These are phyloP conservation scores for Populus hybrid DNA, from an alignment of 441 rosid genomes.

Conservation along the genomic window DNA sequence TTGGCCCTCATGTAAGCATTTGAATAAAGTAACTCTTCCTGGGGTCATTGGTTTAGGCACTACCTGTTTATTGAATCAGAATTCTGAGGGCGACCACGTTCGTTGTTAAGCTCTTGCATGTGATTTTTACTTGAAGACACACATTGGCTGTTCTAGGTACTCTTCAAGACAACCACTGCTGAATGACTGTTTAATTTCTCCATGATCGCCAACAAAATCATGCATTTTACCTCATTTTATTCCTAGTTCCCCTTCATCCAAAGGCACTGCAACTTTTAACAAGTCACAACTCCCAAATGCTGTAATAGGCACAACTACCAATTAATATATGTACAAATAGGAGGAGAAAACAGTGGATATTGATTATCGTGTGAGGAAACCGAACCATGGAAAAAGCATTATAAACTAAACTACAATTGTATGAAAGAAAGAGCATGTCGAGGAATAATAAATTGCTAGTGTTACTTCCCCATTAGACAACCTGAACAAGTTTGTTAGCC, in stretches of 20 bases:
- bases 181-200: constrained; percentile 14
- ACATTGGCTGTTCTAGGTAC: constrained; percentile 22
- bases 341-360: neutral
- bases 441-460: neutral
- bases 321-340: constrained; percentile 3
- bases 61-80: constrained; percentile 48
- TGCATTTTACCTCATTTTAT: constrained; percentile 27
- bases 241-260: constrained; percentile 22
- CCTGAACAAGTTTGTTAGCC: neutral
- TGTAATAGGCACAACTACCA: constrained; percentile 12
- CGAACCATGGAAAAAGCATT: neutral
- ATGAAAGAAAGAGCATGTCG: neutral
- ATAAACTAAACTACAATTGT: neutral
- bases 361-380: neutral
- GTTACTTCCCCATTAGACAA: neutral
- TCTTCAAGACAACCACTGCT: constrained; percentile 24
- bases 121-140: constrained; percentile 45
- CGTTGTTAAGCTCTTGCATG: constrained; percentile 29
- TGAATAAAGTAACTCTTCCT: neutral
- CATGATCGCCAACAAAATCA: constrained; percentile 24
- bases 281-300: constrained; percentile 5
- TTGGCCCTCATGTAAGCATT: neutral
- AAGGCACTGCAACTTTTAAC: constrained; percentile 1
- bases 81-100: constrained; percentile 34
- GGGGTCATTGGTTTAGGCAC: constrained; percentile 1